phyloP scores from a whole-genome alignment of 2,329 filamentous ascomycete genomes.

The Penicillium concentricum region DNA sequence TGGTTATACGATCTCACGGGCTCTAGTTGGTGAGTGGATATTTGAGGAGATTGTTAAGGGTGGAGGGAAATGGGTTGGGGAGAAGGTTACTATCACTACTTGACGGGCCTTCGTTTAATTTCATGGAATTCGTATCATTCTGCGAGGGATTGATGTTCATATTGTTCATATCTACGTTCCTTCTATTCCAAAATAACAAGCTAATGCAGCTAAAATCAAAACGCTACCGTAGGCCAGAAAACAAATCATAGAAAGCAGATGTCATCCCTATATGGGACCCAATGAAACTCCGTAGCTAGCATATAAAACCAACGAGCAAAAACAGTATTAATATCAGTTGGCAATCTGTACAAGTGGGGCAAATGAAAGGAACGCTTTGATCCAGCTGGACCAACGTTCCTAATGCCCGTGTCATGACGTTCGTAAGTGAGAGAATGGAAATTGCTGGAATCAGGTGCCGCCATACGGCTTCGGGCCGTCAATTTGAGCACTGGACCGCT shows the following conservation, averaged over 20 bases:
- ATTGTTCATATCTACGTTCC: neutral
- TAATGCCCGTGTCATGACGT: constrained; percentile 10
- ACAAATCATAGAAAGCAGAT: neutral
- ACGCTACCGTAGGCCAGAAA: neutral
- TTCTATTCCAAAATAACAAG: neutral
- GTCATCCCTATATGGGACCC: neutral
- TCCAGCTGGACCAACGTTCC: neutral
- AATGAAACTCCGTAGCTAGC: constrained; percentile 8
- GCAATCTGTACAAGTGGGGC: constrained; percentile 14
- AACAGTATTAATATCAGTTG: neutral
- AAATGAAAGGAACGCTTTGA: neutral
- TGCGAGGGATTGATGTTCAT: no score
- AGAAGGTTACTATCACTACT: constrained; percentile 20
- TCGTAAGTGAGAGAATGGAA: constrained; percentile 13
- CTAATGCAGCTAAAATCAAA: neutral
- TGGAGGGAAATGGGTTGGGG: constrained; percentile 21
- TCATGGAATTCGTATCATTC: no score
- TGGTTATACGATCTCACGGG: constrained; percentile 34
- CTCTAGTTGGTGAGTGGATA: constrained; percentile 37
- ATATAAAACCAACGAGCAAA: neutral
- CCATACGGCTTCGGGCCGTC: constrained; percentile 15
- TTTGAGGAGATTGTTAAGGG: constrained; percentile 26
- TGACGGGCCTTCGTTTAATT: neutral
- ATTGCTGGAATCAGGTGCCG: constrained; percentile 13
- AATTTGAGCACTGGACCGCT: constrained; percentile 30